Percentiles rank a stretch among this genome's conserved stretches.
phyloP scores from a whole-genome alignment of 495 filamentous ascomycete species.

The Neurospora africana region DNA sequence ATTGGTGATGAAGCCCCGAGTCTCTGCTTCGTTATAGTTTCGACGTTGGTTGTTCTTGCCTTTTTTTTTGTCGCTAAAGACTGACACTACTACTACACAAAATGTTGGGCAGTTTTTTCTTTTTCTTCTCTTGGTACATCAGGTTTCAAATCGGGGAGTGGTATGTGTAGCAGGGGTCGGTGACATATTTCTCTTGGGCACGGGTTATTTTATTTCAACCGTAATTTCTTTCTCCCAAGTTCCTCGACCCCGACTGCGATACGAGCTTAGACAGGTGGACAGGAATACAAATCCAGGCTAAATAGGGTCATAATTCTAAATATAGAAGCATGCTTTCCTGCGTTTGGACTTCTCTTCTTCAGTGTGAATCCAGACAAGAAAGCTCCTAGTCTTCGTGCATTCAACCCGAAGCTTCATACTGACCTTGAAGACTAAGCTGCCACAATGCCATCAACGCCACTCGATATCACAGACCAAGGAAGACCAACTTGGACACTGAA shows the following conservation, averaged over 20 bases:
- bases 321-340: background rate
- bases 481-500: background rate
- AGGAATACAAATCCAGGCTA: background rate
- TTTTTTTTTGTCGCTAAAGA: background rate
- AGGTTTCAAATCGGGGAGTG: background rate
- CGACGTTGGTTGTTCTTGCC: background rate
- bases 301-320: background rate
- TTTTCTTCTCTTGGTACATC: background rate
- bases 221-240: background rate
- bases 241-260: background rate
- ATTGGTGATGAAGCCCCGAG: slow-evolving; percentile 1
- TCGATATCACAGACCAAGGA: background rate
- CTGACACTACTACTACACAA: background rate
- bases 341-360: too few species aligned
- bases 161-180: background rate
- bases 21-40: slow-evolving; percentile 21
- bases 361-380: too few species aligned
- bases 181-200: background rate
- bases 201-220: background rate
- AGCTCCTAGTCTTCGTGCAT: too few species aligned
- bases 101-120: background rate
- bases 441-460: background rate
- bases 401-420: background rate
- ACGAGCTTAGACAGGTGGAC: background rate
- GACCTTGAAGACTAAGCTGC: background rate